Evolutionary conservation across 345 rosid genomes (phyloP).

Genomic region (Citrus cavaleriei): DNA sequence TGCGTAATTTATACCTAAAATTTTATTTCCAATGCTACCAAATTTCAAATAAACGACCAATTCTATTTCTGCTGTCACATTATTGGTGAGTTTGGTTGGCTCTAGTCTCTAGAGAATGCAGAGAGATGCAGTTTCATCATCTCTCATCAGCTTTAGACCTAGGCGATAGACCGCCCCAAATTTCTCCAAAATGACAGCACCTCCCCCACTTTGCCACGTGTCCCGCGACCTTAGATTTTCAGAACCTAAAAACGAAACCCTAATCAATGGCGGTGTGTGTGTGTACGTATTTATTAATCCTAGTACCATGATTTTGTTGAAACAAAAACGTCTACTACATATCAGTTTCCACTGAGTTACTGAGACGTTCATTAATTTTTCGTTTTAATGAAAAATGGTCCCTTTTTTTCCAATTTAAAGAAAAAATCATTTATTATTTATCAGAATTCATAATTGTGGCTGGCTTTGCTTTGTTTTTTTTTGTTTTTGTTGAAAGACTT

Average conservation of each 20-base stretch:
- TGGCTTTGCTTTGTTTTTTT: too few relatives aligned
- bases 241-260: not conserved
- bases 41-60: not conserved
- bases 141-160: not conserved
- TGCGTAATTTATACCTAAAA: not conserved
- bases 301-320: not conserved
- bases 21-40: not conserved
- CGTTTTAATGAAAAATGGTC: not conserved
- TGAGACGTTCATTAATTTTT: not conserved
- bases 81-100: not conserved
- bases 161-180: not conserved
- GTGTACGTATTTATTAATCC: not conserved
- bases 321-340: not conserved
- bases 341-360: not conserved
- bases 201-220: slow-evolving; percentile 4
- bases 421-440: not conserved
- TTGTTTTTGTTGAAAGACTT: not conserved
- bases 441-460: not conserved
- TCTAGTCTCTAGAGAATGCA: not conserved
- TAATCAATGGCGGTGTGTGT: not conserved
- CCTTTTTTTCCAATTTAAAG: not conserved
- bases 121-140: not conserved
- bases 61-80: not conserved
- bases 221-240: not conserved
- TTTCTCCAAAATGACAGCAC: not conserved